Percentiles rank a stretch among this genome's conserved stretches.
Evolutionary conservation across 768 basidiomycete genomes (phyloP).

Genomic region (Amanita muscaria): DNA sequence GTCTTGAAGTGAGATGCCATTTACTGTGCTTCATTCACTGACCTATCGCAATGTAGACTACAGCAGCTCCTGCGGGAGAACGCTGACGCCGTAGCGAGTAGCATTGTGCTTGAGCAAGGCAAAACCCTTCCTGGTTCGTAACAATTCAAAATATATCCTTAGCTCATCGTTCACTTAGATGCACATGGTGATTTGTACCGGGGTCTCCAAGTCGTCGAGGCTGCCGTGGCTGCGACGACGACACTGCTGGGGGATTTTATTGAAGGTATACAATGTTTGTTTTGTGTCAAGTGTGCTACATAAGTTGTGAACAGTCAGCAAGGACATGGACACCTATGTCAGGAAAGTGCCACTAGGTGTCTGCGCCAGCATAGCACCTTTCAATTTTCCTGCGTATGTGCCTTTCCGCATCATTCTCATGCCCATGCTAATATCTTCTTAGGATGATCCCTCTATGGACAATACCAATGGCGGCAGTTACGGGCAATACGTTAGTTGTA

Average conservation of each 20-base stretch:
- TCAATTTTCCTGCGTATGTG: slow-evolving; percentile 82
- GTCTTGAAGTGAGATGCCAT: slow-evolving; percentile 67
- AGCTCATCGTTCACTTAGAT: slow-evolving; percentile 37
- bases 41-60: slow-evolving; percentile 41
- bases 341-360: slow-evolving; percentile 83
- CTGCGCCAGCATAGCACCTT: slow-evolving; percentile 78
- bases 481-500: slow-evolving; percentile 89
- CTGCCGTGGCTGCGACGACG: slow-evolving; percentile 71
- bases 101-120: slow-evolving; percentile 92
- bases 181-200: slow-evolving; percentile 93
- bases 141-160: neutral
- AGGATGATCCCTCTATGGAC: slow-evolving; percentile 98
- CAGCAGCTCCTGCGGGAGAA: slow-evolving; percentile 83
- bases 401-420: slow-evolving; percentile 3
- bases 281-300: neutral
- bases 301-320: slow-evolving; percentile 50
- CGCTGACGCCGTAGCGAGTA: slow-evolving; percentile 75
- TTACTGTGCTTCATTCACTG: neutral
- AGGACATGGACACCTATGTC: slow-evolving; percentile 93
- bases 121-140: slow-evolving; percentile 76
- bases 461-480: slow-evolving; percentile 80
- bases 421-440: slow-evolving; percentile 2
- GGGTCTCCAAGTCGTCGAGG: slow-evolving; percentile 84
- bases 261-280: slow-evolving; percentile 53
- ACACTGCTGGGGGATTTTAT: slow-evolving; percentile 86